Base-by-base conservation (phyloP, 345 rosid species). In the Aquilaria malaccensis region DNA sequence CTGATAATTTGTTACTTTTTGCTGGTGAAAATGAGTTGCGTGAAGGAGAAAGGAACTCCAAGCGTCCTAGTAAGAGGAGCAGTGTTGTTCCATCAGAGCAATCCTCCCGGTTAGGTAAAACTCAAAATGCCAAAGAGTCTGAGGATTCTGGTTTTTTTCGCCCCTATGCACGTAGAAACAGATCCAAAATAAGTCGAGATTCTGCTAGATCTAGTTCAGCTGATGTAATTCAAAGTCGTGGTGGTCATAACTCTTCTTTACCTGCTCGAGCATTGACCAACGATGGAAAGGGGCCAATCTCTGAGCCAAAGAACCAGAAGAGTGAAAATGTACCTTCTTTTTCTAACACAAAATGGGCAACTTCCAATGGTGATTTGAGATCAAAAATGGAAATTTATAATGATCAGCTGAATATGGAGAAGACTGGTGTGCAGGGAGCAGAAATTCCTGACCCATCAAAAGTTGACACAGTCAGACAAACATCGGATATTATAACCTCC, bases 71-170 rank as follows among this genome's bases (percentile, higher is more conserved):
- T 74, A 74, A 77, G 74, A 90, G 81, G 74, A 79, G 70, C 68
- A 80, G 51, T 70, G 48, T 68, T 60, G 74, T 70, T 67, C 81
- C 84, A 77, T 80, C 87, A 53, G 91, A 82, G 62, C 85, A 83
- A 69, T 83, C 96, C 69, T 80, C 82, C 46, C 87, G 73, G 74
- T 81, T 72, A 65, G 92, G 77, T 68, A 75, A 82, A 65, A 66
- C 79, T 65, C 90, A 77, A 68, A 85, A 79, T 80, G 71, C 80
- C 66, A 95, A 83, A 83, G 98, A 91, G 62, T 74, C 87, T 30
- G 99, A 95, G 80, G 99, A 95, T 83, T 95, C 99, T 65, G 96
- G 96, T 60, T 88, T 91, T 76, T 80, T 91, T 65, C 98, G 95
- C 46, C 96, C 99, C 6, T 95, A 95, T 80, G 94, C 94, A 74